These are phyloP conservation scores for Paradendryphiella salina DNA, from an alignment of 2,329 filamentous ascomycete genomes.

Conservation along the genomic window DNA sequence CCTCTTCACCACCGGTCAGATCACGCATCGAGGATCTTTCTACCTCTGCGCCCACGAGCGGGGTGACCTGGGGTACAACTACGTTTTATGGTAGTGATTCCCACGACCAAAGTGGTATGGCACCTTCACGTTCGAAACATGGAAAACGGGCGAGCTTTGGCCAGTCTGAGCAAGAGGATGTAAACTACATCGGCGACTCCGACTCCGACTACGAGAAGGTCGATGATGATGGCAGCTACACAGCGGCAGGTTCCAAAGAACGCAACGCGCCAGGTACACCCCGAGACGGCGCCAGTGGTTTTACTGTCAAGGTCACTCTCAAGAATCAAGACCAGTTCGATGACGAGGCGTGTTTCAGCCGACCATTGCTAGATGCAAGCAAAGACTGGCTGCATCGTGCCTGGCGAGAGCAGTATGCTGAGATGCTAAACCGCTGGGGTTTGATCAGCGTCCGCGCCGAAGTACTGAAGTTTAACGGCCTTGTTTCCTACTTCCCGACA, in stretches of 20 bases:
- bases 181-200: conserved; percentile 39
- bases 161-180: conserved; percentile 36
- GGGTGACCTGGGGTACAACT: conserved; percentile 54
- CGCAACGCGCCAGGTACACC: conserved; percentile 25
- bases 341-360: conserved; percentile 52
- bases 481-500: conserved; percentile 43
- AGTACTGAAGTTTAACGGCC: conserved; percentile 60
- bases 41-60: conserved; percentile 48
- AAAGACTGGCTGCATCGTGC: conserved; percentile 54
- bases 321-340: conserved; percentile 63
- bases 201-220: conserved; percentile 39
- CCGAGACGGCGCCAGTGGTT: conserved; percentile 12
- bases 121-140: conserved; percentile 41
- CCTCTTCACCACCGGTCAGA: conserved; percentile 46
- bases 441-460: conserved; percentile 59
- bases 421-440: conserved; percentile 63
- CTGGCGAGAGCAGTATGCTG: conserved; percentile 62
- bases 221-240: conserved; percentile 16
- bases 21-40: conserved; percentile 46
- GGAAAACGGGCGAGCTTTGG: conserved; percentile 47
- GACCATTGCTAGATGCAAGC: conserved; percentile 55
- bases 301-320: conserved; percentile 53
- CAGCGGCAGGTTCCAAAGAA: conserved; percentile 29
- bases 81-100: conserved; percentile 46
- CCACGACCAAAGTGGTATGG: conserved; percentile 32